phyloP scores from a whole-genome alignment of 768 basidiomycete species.

The Leccinum rimulosum region DNA sequence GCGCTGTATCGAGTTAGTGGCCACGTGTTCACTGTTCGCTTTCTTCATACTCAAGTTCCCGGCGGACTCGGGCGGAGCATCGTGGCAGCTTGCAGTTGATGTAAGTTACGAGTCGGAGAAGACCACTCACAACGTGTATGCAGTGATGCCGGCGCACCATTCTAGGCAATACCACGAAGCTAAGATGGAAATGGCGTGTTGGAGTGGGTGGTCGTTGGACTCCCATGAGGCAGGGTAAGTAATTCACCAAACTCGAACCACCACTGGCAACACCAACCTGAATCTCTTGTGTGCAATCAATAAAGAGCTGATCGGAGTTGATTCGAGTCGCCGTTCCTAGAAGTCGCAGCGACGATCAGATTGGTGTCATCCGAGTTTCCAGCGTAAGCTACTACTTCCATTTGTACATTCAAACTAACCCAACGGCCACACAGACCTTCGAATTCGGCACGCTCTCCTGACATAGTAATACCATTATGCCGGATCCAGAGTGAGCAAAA shows the following conservation, averaged over 20 bases:
- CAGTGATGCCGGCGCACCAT: not conserved
- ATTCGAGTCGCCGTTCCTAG: not conserved
- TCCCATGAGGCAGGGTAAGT: conserved; percentile 17
- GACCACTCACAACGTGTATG: not conserved
- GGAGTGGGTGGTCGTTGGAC: not conserved
- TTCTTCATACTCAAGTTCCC: not conserved
- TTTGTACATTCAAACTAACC: not conserved
- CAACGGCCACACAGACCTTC: not conserved
- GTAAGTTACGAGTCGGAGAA: not conserved
- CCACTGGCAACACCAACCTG: not conserved
- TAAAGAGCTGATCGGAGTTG: not conserved
- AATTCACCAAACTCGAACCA: conserved; percentile 6
- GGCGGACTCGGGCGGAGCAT: not conserved
- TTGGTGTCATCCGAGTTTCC: not conserved
- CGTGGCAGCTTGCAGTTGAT: not conserved
- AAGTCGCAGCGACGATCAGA: not conserved
- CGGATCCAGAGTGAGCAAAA: conserved; percentile 15
- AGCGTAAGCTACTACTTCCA: conserved; percentile 7
- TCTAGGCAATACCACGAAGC: not conserved
- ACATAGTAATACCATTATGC: conserved; percentile 5
- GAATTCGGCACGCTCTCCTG: not conserved
- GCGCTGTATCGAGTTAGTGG: not conserved
- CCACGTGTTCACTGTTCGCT: not conserved
- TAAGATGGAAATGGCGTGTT: conserved; percentile 16
- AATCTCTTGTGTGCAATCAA: not conserved